Conservation (phyloP, 2,329 filamentous ascomycete genomes). For the Amauroascus verrucosus region DNA sequence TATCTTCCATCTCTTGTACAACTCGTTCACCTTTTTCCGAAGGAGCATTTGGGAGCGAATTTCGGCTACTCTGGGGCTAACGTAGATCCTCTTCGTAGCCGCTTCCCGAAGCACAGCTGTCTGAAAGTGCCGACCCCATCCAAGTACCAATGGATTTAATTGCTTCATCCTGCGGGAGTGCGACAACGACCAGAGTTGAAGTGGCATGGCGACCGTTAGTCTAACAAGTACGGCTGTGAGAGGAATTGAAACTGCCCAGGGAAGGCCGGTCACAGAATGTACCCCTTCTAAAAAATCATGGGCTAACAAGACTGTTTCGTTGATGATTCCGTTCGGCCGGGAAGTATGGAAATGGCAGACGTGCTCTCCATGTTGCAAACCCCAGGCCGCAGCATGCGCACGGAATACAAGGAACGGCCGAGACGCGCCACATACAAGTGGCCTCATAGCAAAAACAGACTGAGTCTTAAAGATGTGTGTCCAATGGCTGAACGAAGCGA, state of each 20-base stretch:
- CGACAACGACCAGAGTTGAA: slow-evolving; percentile 37
- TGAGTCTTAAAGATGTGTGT: neutral
- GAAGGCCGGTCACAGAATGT: slow-evolving; percentile 40
- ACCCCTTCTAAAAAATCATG: slow-evolving; percentile 42
- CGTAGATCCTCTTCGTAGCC: neutral
- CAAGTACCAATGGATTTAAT: slow-evolving; percentile 35
- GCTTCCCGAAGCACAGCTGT: neutral
- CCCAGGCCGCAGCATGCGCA: neutral
- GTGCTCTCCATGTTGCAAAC: slow-evolving; percentile 15
- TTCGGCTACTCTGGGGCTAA: slow-evolving; percentile 15
- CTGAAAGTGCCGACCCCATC: slow-evolving; percentile 23
- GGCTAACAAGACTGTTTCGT: slow-evolving; percentile 35
- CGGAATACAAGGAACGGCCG: slow-evolving; percentile 5
- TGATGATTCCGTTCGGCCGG: slow-evolving; percentile 33
- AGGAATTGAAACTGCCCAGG: slow-evolving; percentile 48
- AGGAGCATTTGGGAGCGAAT: slow-evolving; percentile 20
- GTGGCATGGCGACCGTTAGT: slow-evolving; percentile 38
- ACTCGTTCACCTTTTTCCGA: slow-evolving; percentile 18
- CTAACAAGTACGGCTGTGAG: slow-evolving; percentile 45
- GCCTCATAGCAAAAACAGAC: slow-evolving; percentile 1
- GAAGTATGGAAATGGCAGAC: slow-evolving; percentile 44
- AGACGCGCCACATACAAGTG: neutral
- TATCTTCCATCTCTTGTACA: slow-evolving; percentile 31
- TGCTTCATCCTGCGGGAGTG: slow-evolving; percentile 33
- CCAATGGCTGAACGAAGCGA: neutral